Conservation (phyloP, 2,329 filamentous ascomycete genomes). For the Aspergillus novofumigatus region DNA sequence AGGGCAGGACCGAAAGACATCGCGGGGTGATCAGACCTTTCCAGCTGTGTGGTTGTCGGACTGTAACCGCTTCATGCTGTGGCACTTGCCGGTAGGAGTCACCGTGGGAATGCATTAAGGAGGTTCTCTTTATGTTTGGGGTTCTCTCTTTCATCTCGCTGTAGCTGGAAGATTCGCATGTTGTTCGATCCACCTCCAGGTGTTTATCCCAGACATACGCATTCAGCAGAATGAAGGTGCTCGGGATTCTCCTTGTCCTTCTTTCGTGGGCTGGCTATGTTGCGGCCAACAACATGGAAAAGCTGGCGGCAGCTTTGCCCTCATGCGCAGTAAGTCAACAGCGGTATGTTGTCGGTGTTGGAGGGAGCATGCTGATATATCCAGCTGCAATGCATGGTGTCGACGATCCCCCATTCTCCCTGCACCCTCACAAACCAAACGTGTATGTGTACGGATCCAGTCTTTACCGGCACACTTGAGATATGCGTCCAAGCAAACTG, state of each 20-base stretch:
- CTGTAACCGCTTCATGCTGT: too few relatives aligned
- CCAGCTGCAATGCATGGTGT: slow-evolving; percentile 22
- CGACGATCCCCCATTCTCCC: slow-evolving; percentile 27
- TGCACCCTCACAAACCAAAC: slow-evolving; percentile 36
- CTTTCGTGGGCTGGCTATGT: slow-evolving; percentile 1
- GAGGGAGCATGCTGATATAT: too few relatives aligned
- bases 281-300: slow-evolving; percentile 7
- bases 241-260: slow-evolving; percentile 6
- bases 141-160: too few relatives aligned
- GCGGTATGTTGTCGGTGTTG: too few relatives aligned
- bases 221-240: slow-evolving; percentile 1
- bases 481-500: slow-evolving; percentile 34
- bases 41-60: too few relatives aligned
- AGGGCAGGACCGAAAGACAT: too few relatives aligned
- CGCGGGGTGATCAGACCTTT: too few relatives aligned
- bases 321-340: slow-evolving; percentile 19
- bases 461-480: slow-evolving; percentile 29
- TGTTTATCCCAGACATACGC: slow-evolving; percentile 4
- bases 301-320: slow-evolving; percentile 15
- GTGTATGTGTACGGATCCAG: slow-evolving; percentile 38
- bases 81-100: too few relatives aligned
- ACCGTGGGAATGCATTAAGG: not conserved
- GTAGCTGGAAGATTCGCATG: not conserved
- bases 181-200: not conserved
- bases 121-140: not conserved